phyloP scores from a whole-genome alignment of 202 grass and related monocot species.

The Dendrocalamus latiflorus region DNA sequence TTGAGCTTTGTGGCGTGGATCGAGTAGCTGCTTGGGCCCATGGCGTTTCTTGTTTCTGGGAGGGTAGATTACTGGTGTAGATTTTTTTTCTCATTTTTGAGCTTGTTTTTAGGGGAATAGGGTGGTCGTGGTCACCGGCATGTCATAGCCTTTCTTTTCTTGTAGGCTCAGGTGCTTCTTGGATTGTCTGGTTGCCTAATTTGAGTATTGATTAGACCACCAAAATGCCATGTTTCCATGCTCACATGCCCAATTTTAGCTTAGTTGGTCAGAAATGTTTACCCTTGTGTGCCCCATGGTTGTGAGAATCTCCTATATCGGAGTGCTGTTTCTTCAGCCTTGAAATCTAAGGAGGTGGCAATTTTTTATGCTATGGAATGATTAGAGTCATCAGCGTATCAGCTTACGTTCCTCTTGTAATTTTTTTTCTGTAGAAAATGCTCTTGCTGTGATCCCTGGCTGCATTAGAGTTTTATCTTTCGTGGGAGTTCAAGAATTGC shows the following conservation, averaged over 20 bases:
- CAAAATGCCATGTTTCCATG: slow-evolving; percentile 9
- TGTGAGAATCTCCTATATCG: slow-evolving; percentile 32
- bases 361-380: slow-evolving; percentile 11
- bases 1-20: background rate
- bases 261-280: background rate
- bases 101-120: background rate
- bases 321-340: background rate
- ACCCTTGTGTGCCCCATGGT: slow-evolving; percentile 25
- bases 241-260: slow-evolving; percentile 30
- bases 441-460: too few species aligned
- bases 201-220: slow-evolving; percentile 29
- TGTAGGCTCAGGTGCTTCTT: slow-evolving; percentile 25
- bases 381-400: too few species aligned
- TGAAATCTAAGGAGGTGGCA: slow-evolving; percentile 23
- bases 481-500: too few species aligned
- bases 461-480: too few species aligned
- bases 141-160: background rate
- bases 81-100: background rate
- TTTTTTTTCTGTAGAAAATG: too few species aligned
- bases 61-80: background rate
- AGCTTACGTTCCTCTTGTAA: too few species aligned
- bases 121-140: background rate
- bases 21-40: background rate
- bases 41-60: background rate
- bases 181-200: slow-evolving; percentile 32